Conservation (phyloP, 345 rosid genomes). For the Moricandia arvensis region DNA sequence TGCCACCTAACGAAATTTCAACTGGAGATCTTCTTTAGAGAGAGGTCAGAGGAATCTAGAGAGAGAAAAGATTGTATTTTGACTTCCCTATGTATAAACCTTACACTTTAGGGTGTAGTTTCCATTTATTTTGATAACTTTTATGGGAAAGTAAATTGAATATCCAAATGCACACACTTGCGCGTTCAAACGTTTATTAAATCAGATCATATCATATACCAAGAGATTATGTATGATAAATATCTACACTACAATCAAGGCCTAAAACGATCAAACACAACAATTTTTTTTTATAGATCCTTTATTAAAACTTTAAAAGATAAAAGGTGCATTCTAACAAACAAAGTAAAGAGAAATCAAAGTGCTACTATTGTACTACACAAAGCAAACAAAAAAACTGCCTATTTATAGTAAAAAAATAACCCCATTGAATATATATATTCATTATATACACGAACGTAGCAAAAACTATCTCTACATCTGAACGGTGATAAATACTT, state of each 20-base stretch:
- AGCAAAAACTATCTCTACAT: not conserved
- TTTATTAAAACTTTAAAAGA: not conserved
- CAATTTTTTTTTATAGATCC: no score
- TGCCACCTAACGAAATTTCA: no score
- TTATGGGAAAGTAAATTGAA: not conserved
- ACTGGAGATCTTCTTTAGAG: no score
- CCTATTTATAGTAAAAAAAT: not conserved
- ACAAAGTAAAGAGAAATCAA: not conserved
- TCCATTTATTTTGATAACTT: not conserved
- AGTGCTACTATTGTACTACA: not conserved
- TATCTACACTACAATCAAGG: not conserved
- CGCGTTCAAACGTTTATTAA: not conserved
- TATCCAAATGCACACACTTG: not conserved
- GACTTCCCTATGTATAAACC: no score
- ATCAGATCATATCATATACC: not conserved
- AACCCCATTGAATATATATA: not conserved
- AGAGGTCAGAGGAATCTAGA: no score
- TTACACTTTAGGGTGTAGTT: not conserved
- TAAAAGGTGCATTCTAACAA: not conserved
- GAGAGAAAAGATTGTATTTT: no score
- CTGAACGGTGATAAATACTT: conserved; percentile 3
- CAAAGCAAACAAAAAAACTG: no score
- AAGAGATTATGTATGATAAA: not conserved
- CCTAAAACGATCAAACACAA: not conserved
- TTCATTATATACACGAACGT: not conserved